phyloP scores from a whole-genome alignment of 441 rosid genomes.

The Euphorbia schlechtendalii region DNA sequence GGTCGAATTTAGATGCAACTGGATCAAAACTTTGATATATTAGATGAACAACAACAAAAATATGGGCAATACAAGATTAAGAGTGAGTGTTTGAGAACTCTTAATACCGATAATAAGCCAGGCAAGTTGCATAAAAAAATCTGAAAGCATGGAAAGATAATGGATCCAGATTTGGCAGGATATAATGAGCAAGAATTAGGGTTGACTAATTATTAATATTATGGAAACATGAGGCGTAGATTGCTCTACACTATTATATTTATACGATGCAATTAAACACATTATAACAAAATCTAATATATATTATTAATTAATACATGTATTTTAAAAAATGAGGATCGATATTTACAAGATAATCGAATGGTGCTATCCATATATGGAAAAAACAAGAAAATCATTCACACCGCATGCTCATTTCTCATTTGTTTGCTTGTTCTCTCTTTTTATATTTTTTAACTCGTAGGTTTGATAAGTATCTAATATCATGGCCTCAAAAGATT shows the following conservation, averaged over 20 bases:
- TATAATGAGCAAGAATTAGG: conserved; percentile 15
- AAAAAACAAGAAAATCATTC: conserved; percentile 26
- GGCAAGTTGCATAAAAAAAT: conserved; percentile 15
- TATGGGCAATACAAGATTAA: too few relatives aligned
- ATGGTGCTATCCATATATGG: not conserved
- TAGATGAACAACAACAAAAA: too few relatives aligned
- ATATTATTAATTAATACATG: not conserved
- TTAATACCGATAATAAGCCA: not conserved
- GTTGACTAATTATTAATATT: conserved; percentile 15
- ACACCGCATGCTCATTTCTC: conserved; percentile 33
- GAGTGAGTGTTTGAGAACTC: too few relatives aligned
- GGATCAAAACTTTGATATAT: too few relatives aligned
- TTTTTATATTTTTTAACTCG: too few relatives aligned
- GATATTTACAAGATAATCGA: too few relatives aligned
- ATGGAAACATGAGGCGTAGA: conserved; percentile 11
- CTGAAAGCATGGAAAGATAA: conserved; percentile 12
- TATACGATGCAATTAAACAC: not conserved
- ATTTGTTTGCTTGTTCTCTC: conserved; percentile 5
- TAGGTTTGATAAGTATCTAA: too few relatives aligned
- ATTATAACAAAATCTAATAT: not conserved
- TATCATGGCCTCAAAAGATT: too few relatives aligned
- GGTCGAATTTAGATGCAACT: too few relatives aligned
- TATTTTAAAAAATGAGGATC: not conserved
- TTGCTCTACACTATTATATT: conserved; percentile 1
- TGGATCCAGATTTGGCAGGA: conserved; percentile 12